These are phyloP conservation scores for Candida jianshihensis DNA, from an alignment of 805 yeast genomes.

Conservation along the genomic window DNA sequence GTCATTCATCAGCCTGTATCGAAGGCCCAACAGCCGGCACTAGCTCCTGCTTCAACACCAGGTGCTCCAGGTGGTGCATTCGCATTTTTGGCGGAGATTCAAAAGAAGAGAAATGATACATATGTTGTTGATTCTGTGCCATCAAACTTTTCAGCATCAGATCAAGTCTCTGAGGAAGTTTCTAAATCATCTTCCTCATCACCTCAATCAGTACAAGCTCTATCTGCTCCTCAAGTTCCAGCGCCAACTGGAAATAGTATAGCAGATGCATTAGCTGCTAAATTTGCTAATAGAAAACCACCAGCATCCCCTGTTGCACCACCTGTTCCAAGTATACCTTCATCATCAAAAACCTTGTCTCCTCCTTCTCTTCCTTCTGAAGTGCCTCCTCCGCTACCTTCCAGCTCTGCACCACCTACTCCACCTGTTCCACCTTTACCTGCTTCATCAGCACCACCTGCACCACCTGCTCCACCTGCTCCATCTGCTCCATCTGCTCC, in stretches of 20 bases:
- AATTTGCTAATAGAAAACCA: slow-evolving; percentile 1
- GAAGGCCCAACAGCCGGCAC: too few species aligned
- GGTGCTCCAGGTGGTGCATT: slow-evolving; percentile 37
- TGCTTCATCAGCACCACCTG: slow-evolving; percentile 6
- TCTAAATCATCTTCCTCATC: slow-evolving; percentile 22
- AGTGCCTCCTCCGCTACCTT: background rate
- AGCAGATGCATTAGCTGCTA: slow-evolving; percentile 2
- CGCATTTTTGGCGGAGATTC: slow-evolving; percentile 55
- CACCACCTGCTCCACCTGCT: slow-evolving; percentile 1
- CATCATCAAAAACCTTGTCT: slow-evolving; percentile 4
- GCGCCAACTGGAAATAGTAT: slow-evolving; percentile 15
- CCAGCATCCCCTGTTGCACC: slow-evolving; percentile 4
- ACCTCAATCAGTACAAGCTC: slow-evolving; percentile 18
- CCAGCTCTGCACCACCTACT: slow-evolving; percentile 5
- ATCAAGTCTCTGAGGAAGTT: slow-evolving; percentile 8
- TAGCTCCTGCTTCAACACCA: slow-evolving; percentile 18
- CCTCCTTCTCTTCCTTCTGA: slow-evolving; percentile 13
- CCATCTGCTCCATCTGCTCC: slow-evolving; percentile 4
- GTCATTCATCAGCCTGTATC: too few species aligned
- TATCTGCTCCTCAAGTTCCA: slow-evolving; percentile 14
- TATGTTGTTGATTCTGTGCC: slow-evolving; percentile 38
- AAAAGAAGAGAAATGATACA: slow-evolving; percentile 45
- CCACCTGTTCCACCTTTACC: slow-evolving; percentile 14
- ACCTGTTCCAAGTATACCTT: slow-evolving; percentile 2
- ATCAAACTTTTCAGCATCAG: slow-evolving; percentile 18